These are phyloP conservation scores for Leishmania mexicana DNA, from an alignment of 208 protist genomes.

Conservation along the genomic window DNA sequence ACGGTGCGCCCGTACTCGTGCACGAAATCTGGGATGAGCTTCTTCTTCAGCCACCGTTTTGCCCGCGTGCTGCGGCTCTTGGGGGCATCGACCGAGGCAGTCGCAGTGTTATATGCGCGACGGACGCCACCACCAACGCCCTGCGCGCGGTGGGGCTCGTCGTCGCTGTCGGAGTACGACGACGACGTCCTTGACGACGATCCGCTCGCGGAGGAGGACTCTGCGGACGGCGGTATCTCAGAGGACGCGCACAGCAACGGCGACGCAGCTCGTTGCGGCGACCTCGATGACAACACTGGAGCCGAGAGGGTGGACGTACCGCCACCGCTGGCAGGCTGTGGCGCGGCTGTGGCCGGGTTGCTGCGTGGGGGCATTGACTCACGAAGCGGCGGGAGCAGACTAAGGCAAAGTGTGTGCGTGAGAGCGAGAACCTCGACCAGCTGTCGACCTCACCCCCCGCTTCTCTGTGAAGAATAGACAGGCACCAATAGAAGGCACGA, in stretches of 20 bases:
- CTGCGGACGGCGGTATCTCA: neutral
- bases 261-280: neutral
- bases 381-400: neutral
- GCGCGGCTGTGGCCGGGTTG: neutral
- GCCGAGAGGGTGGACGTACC: neutral
- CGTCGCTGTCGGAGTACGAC: neutral
- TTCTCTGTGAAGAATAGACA: neutral
- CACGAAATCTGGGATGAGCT: conserved; percentile 38
- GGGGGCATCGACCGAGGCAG: neutral
- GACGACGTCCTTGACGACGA: neutral
- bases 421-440: neutral
- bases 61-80: conserved; percentile 9
- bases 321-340: neutral
- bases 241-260: neutral
- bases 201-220: neutral
- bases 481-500: neutral
- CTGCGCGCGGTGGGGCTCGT: neutral
- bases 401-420: neutral
- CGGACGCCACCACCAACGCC: neutral
- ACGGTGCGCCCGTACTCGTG: conserved; percentile 64
- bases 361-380: neutral
- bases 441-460: neutral
- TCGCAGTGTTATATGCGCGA: neutral
- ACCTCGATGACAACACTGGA: neutral
- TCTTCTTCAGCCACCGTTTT: conserved; percentile 28